Conservation (phyloP, 345 rosid species). For the Brassica juncea region DNA sequence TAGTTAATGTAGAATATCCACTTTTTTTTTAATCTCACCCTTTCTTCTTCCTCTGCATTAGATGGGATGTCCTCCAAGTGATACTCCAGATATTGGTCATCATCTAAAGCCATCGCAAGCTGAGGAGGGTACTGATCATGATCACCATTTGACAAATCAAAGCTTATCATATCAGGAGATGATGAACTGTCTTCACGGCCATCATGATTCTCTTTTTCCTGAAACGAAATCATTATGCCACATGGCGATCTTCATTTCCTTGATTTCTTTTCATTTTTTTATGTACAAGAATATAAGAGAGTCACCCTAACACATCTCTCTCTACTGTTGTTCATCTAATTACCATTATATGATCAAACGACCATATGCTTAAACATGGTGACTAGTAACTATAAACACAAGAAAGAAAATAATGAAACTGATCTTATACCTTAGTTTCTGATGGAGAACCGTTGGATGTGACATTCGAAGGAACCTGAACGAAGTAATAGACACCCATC, state of each 20-base stretch:
- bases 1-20: not conserved
- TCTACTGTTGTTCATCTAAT: not conserved
- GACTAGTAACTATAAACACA: slow-evolving; percentile 5
- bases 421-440: slow-evolving; percentile 51
- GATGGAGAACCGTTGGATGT: slow-evolving; percentile 51
- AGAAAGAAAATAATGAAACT: slow-evolving; percentile 3
- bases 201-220: slow-evolving; percentile 55
- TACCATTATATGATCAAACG: not conserved
- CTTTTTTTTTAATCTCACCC: slow-evolving; percentile 44
- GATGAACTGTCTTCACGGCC: slow-evolving; percentile 49
- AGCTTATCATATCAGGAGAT: slow-evolving; percentile 73
- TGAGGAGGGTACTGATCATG: slow-evolving; percentile 61
- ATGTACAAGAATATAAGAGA: not conserved
- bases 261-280: not conserved
- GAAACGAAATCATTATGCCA: slow-evolving; percentile 36
- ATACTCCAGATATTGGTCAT: slow-evolving; percentile 73
- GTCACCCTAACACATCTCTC: slow-evolving; percentile 3
- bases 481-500: slow-evolving; percentile 8
- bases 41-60: slow-evolving; percentile 80
- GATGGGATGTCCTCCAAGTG: slow-evolving; percentile 76
- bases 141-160: slow-evolving; percentile 66
- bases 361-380: slow-evolving; percentile 5
- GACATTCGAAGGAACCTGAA: slow-evolving; percentile 78
- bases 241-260: not conserved
- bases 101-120: slow-evolving; percentile 53